Evolutionary conservation across 1,284 basidiomycete genomes (phyloP), one percentile per base, ranked within the genome.

Genomic region (Papiliotrema laurentii): DNA sequence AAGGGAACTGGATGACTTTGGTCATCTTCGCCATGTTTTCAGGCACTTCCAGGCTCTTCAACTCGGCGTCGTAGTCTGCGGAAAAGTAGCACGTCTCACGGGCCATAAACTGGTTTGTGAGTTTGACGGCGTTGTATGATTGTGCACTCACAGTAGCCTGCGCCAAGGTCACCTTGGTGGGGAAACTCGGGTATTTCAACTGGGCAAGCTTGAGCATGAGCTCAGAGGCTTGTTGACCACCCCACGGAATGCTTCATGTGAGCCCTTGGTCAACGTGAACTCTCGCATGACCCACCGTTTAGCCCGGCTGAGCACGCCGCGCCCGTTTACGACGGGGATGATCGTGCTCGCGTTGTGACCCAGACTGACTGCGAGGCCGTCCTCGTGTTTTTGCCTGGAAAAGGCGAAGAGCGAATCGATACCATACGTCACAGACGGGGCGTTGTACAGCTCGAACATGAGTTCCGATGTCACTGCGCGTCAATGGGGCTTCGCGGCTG

Each of bases 391-490:
- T 28, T 68, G 66, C 5, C 66, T 52, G 42, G 79, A 90, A 63
- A 96, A 93, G 1, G 93, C 91, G 80, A 97, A 94, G 50, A 94
- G 77, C 6, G 87, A 86, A 68, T 99, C 96, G 55, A 97, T 77
- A 50, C 89, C 90, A 71, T 89, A 98, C 14, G 87, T 80, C 39
- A 97, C 79, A 2, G 85, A 84, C 0, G 93, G 93, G 1, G 86
- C 89, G 16, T 80, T 80, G 69, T 98, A 99, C 41, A 85, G 82
- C 75, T 99, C 96, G 67, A 99, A 99, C 71, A 98, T 82, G 22
- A 99, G 82, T 68, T 99, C 96, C 1, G 92, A 93, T 24, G 92
- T 96, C 53, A 96, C 88, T 88, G 61, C 19, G 24, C 46, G 42
- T 14, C 14, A 24, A 18, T 33, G 19, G 4, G 18, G 19, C 22